Percentiles rank a stretch among this genome's conserved stretches.
phyloP scores from a whole-genome alignment of 225 moss, liverwort and hornwort genomes.

The Physcomitrellopsis africana region DNA sequence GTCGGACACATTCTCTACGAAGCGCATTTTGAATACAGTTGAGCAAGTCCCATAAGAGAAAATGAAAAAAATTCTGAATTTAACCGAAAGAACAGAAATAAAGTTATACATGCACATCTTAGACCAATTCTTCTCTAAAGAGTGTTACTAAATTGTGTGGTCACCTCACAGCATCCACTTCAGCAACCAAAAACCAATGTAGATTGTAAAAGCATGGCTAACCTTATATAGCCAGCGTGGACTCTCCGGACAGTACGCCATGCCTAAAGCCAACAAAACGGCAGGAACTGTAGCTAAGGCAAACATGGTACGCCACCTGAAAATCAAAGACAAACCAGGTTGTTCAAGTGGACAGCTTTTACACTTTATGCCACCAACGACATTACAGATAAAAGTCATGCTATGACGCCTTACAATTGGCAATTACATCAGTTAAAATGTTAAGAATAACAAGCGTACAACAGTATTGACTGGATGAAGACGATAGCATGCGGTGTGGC shows the following conservation, averaged over 20 bases:
- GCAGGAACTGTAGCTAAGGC: conserved; percentile 73
- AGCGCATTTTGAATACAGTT: too few relatives aligned
- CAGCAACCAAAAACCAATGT: not conserved
- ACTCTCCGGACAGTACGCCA: conserved; percentile 89
- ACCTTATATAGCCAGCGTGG: conserved; percentile 98
- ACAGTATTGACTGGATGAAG: too few relatives aligned
- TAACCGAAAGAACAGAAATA: too few relatives aligned
- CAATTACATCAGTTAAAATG: not conserved
- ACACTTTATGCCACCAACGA: not conserved
- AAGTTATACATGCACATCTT: too few relatives aligned
- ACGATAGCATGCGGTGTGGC: too few relatives aligned
- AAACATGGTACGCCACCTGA: conserved; percentile 97
- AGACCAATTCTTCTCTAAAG: not conserved
- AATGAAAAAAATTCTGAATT: too few relatives aligned
- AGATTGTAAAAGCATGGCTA: conserved; percentile 4
- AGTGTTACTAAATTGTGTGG: not conserved
- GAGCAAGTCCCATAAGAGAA: too few relatives aligned
- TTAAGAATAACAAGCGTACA: too few relatives aligned
- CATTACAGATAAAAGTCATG: not conserved
- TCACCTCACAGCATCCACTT: conserved; percentile 5
- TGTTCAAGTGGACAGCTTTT: conserved; percentile 3
- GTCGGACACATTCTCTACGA: too few relatives aligned
- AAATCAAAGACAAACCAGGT: not conserved
- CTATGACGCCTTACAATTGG: not conserved
- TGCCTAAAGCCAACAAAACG: conserved; percentile 73